Conservation (phyloP, 106 monocot genomes). For the Allium fistulosum region DNA sequence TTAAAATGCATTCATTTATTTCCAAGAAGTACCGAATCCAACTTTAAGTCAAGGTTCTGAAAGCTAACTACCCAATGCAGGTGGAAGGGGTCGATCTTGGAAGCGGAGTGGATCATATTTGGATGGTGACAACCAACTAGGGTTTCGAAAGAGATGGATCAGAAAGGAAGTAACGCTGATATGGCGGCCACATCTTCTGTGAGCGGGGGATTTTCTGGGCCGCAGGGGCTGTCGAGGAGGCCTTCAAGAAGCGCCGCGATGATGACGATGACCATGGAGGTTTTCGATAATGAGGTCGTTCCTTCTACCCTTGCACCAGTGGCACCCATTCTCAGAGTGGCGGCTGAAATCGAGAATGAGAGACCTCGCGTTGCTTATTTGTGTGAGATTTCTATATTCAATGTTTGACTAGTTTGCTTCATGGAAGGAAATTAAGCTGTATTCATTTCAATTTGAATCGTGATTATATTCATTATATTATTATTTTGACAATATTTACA, state of each 20-base stretch:
- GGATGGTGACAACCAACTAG: neutral
- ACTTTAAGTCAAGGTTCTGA: neutral
- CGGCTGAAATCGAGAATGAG: constrained; percentile 87
- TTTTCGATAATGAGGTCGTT: constrained; percentile 96
- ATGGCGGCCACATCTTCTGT: neutral
- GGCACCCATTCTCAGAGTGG: constrained; percentile 83
- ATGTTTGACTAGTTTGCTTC: neutral
- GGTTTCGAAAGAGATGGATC: constrained; percentile 3
- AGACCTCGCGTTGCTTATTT: constrained; percentile 90
- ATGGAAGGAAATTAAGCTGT: too few relatives aligned
- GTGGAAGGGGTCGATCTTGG: constrained; percentile 17
- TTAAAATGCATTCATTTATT: too few relatives aligned
- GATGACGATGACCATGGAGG: constrained; percentile 90
- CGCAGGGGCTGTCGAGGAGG: constrained; percentile 51
- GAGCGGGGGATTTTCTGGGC: constrained; percentile 25
- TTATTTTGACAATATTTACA: too few relatives aligned
- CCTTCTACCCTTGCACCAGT: constrained; percentile 77
- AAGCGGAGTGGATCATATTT: constrained; percentile 1
- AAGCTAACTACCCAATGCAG: constrained; percentile 11
- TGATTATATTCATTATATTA: too few relatives aligned
- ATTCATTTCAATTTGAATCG: too few relatives aligned
- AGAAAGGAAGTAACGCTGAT: neutral
- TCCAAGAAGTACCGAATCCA: too few relatives aligned
- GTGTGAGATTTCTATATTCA: constrained; percentile 30
- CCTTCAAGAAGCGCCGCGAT: constrained; percentile 79